Base-by-base conservation (phyloP, 179 eudicot species). In the Silene noctiflora region DNA sequence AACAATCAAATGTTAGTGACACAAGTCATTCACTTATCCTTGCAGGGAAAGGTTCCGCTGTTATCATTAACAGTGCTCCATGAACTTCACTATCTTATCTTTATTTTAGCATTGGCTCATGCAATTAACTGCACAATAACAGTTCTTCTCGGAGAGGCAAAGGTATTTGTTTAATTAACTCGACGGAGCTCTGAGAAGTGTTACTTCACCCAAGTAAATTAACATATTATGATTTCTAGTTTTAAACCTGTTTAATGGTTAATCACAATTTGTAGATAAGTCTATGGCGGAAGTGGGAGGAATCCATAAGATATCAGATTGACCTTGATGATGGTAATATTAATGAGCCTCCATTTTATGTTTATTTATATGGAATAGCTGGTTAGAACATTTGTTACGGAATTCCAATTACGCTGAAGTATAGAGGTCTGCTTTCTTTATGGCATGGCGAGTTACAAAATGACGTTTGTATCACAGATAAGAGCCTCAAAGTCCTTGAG, bases 91-190 rank as follows among this genome's bases (percentile, higher is more conserved):
- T 70, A 69, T 69, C 77, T 81, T 11, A 78, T 81, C 76, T 81
- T 81, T 21, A 70, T 81, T 65, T 64, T 81, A 70, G 84, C 84
- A 51, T 56, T 81, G 20, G 81, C 71, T 6, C 84, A 81, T 44
- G 81, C 66, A 9, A 17, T 81, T n/a, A 77, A 62, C 62, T 81
- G 84, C 53, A 81, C 84, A 24, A 35, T 81, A 0, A 81, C 76
- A 55, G 55, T 78, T 71, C 76, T 81, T 39, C 69, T 78, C 2
- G 84, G 79, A 64, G 76, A 78, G 66, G 21, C 56, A 8, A 75
- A 81, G 81, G 84, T 81, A 65, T 69, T 0, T 25, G 19, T n/a
- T 60, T 20, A 39, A 39, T 60, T 20, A 39, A 39, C 11, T 10
- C 35, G 6, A 39, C 66, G 14, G 16, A 8, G 68, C 2, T 53